Evolutionary conservation across 73 alveolate genomes (phyloP), one percentile per base, ranked within the genome.

Genomic region (Tetrahymena malaccensis): DNA sequence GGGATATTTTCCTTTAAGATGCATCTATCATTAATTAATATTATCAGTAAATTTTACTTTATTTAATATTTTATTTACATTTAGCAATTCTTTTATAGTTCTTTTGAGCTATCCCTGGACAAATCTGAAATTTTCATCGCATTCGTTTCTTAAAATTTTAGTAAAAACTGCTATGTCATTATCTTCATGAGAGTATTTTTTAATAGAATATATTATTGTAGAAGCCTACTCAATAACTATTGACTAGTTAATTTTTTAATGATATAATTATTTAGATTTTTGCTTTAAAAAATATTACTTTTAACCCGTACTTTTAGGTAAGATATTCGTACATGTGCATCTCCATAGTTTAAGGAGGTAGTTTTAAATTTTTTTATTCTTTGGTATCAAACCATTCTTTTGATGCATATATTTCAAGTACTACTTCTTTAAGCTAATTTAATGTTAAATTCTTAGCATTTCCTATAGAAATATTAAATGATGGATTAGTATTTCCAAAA

Each of bases 111-210:
- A 93, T 35, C 84, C 93, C 55, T 97, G 84, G 10, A 97, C 98
- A 84, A 97, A 96, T 95, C 99, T 96, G 94, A 98, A 99, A 94
- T 99, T 99, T 96, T 99, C 99, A 97, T 99, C 99, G 56, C 99
- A 98, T 98, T 99, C 99, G 97, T 99, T 99, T 96, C 99, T 98
- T 94, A 99, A 95, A 27, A 99, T 99, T 94, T 99, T 99, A 4
- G 99, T 99, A 96, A 99, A 99, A 58, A 99, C 97, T 70, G 99
- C 96, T 34, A 99, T 97, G 93, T 98, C 99, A 83, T 98, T 98
- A 94, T 99, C 99, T 94, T 98, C 99, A 10, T 93, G 44, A 15
- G 99, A 95, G 95, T 94, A 97, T 44, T 97, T 96, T 94, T 99
- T 98, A 25, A 99, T 98, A 1, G 99, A 98, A 93, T 97, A 94